A percentile compares a stretch with the other conserved stretches of the same genome.
phyloP scores from a whole-genome alignment of 768 basidiomycete species.

The Mycena galopus region DNA sequence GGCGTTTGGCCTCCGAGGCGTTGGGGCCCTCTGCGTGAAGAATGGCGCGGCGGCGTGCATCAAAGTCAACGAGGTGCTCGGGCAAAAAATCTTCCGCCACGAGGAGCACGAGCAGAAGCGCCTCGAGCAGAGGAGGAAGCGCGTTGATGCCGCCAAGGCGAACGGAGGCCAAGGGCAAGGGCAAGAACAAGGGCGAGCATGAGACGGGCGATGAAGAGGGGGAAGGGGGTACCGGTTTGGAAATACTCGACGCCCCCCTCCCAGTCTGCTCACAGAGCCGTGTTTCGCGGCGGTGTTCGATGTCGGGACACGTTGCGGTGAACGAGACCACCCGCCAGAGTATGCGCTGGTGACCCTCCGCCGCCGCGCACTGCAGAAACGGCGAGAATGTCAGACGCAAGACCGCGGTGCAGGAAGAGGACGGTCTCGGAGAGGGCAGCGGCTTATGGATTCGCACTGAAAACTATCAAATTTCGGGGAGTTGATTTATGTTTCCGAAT shows the following conservation, averaged over 20 bases:
- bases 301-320: slow-evolving; percentile 91
- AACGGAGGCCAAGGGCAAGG: slow-evolving; percentile 52
- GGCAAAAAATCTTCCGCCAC: slow-evolving; percentile 82
- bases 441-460: too few relatives aligned
- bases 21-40: slow-evolving; percentile 86
- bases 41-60: slow-evolving; percentile 63
- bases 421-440: slow-evolving; percentile 59
- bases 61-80: slow-evolving; percentile 85
- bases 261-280: slow-evolving; percentile 81
- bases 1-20: slow-evolving; percentile 89
- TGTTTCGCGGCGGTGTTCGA: slow-evolving; percentile 93
- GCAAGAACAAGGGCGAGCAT: too few relatives aligned
- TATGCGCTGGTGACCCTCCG: slow-evolving; percentile 93
- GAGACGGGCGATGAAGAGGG: too few relatives aligned
- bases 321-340: slow-evolving; percentile 90
- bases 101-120: slow-evolving; percentile 71
- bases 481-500: too few relatives aligned
- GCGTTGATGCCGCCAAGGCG: slow-evolving; percentile 56
- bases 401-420: slow-evolving; percentile 91
- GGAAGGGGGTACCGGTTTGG: too few relatives aligned
- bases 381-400: slow-evolving; percentile 55
- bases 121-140: slow-evolving; percentile 66
- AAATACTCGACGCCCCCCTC: slow-evolving; percentile 43
- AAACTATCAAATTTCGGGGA: too few relatives aligned
- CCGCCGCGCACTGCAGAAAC: slow-evolving; percentile 66